Evolutionary conservation across 345 rosid species (phyloP).

Genomic region (Gossypium longicalyx): DNA sequence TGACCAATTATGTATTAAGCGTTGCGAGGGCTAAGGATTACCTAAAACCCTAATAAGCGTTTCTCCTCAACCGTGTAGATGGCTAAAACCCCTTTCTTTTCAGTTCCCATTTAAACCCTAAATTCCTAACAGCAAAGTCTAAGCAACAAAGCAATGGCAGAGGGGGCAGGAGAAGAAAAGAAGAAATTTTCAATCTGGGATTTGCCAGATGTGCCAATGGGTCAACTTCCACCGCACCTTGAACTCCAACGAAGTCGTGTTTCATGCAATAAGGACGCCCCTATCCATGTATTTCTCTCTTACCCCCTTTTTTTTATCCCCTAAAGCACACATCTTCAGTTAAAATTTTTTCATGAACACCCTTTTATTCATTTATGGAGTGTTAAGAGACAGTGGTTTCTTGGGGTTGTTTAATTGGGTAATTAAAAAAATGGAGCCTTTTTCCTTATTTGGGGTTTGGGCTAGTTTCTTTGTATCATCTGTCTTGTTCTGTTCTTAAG

Average conservation of each 20-base stretch:
- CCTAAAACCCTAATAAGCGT: constrained; percentile 3
- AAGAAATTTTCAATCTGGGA: constrained; percentile 36
- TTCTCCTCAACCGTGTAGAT: neutral
- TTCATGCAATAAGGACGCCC: constrained; percentile 64
- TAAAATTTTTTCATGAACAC: too few relatives aligned
- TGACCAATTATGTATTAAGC: neutral
- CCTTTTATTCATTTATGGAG: neutral
- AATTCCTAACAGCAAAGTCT: neutral
- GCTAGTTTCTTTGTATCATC: neutral
- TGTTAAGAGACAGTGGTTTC: neutral
- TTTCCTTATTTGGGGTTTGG: neutral
- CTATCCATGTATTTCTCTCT: constrained; percentile 48
- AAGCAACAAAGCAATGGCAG: constrained; percentile 15
- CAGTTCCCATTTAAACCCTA: neutral
- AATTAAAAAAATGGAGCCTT: neutral
- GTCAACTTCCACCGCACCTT: constrained; percentile 69
- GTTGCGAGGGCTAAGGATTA: neutral
- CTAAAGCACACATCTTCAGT: neutral
- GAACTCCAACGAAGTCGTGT: constrained; percentile 66
- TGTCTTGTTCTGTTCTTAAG: neutral
- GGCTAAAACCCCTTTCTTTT: neutral
- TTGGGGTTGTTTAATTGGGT: neutral
- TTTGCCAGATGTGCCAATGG: constrained; percentile 64
- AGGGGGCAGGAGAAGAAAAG: constrained; percentile 12
- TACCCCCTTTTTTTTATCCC: neutral